Conservation (phyloP, 306 rosid species). For the Pueraria montana region DNA sequence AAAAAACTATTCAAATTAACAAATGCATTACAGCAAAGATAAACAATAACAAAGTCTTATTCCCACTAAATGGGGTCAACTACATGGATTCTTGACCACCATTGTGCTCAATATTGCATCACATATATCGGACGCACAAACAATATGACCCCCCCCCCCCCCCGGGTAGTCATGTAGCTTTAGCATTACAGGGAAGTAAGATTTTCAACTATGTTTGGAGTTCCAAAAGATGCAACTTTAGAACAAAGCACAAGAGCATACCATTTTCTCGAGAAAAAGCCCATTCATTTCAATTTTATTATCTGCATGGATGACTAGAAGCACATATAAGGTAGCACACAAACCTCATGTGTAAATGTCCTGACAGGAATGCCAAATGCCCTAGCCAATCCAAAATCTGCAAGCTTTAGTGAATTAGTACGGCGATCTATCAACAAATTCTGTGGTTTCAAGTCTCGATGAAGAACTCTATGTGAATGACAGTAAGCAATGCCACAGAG, state of each 20-base stretch:
- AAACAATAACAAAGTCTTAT: not conserved
- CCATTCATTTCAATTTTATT: constrained; percentile 15
- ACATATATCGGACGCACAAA: not conserved
- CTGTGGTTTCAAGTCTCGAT: constrained; percentile 98
- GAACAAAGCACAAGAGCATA: constrained; percentile 14
- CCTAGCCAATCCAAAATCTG: constrained; percentile 99
- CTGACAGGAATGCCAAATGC: constrained; percentile 99
- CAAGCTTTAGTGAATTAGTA: constrained; percentile 94
- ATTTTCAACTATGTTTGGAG: not conserved
- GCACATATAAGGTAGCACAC: constrained; percentile 34
- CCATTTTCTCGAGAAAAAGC: not conserved
- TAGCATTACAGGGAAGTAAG: constrained; percentile 14
- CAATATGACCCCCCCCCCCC: not conserved
- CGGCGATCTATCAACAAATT: constrained; percentile 95
- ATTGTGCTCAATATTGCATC: not conserved
- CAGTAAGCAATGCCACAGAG: constrained; percentile 99
- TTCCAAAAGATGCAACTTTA: constrained; percentile 13
- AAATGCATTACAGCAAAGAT: not conserved
- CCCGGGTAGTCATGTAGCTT: not conserved
- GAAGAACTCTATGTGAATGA: constrained; percentile 99
- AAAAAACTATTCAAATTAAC: not conserved
- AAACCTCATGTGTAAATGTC: constrained; percentile 97
- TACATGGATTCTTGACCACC: constrained; percentile 1
- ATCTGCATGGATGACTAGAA: constrained; percentile 31
- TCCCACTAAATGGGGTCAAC: not conserved